phyloP scores from a whole-genome alignment of 2,329 filamentous ascomycete species.

The Sporothrix brunneoviolacea region DNA sequence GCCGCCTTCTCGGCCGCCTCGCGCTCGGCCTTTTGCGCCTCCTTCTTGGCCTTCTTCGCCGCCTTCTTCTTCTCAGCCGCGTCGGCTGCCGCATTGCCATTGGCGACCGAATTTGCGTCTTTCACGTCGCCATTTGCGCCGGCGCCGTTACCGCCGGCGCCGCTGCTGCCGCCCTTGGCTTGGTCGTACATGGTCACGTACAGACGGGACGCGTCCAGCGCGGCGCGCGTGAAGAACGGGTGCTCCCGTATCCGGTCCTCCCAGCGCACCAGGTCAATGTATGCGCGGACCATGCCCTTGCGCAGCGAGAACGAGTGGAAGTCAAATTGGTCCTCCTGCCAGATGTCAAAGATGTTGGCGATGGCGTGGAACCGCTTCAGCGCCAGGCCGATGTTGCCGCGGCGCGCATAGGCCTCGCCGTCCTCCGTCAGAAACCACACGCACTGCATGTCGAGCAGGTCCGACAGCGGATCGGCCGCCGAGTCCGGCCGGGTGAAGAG shows the following conservation, averaged over 20 bases:
- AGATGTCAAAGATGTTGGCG: slow-evolving; percentile 89
- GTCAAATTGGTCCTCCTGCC: slow-evolving; percentile 98
- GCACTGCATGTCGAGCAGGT: slow-evolving; percentile 97
- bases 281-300: slow-evolving; percentile 91
- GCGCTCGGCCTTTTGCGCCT: slow-evolving; percentile 62
- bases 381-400: slow-evolving; percentile 75
- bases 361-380: slow-evolving; percentile 88
- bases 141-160: slow-evolving; percentile 50
- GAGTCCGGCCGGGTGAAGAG: slow-evolving; percentile 92
- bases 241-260: slow-evolving; percentile 87
- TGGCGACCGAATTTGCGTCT: slow-evolving; percentile 38
- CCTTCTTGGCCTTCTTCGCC: slow-evolving; percentile 75
- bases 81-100: slow-evolving; percentile 45
- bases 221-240: slow-evolving; percentile 83
- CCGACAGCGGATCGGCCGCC: slow-evolving; percentile 76
- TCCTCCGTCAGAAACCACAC: slow-evolving; percentile 97
- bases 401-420: slow-evolving; percentile 78
- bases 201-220: slow-evolving; percentile 70
- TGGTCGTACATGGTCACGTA: slow-evolving; percentile 73
- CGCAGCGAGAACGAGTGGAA: slow-evolving; percentile 97
- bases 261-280: slow-evolving; percentile 95
- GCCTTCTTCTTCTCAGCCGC: slow-evolving; percentile 80
- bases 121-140: slow-evolving; percentile 17
- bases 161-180: slow-evolving; percentile 38
- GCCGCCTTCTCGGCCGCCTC: slow-evolving; percentile 72